Conservation (phyloP, 2,329 filamentous ascomycete genomes). For the Colletotrichum paranaense region DNA sequence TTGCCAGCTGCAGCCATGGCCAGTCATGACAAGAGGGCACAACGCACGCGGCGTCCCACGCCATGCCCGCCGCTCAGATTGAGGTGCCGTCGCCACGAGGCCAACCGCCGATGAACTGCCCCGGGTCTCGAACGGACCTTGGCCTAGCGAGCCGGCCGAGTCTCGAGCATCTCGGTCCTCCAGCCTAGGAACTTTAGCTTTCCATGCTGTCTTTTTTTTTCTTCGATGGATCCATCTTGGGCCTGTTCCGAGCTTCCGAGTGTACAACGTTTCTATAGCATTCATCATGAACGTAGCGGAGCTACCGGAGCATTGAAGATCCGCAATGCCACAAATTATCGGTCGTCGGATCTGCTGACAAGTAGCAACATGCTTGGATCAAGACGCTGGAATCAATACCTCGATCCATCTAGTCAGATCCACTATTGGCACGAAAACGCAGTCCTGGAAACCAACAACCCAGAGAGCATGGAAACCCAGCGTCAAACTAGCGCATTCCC, state of each 20-base stretch:
- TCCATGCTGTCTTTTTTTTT: not conserved
- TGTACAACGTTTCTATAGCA: not conserved
- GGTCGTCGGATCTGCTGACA: not conserved
- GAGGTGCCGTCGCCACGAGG: slow-evolving; percentile 21
- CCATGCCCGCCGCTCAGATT: not conserved
- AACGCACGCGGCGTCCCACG: not conserved
- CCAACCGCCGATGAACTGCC: slow-evolving; percentile 12
- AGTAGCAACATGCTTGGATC: not conserved
- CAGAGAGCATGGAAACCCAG: slow-evolving; percentile 9
- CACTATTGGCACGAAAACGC: slow-evolving; percentile 3
- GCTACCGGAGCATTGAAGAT: not conserved
- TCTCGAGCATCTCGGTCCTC: not conserved
- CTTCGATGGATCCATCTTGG: not conserved
- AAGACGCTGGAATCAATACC: not conserved
- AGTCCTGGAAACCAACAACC: slow-evolving; percentile 1
- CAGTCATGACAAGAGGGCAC: not conserved
- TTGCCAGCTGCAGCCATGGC: not conserved
- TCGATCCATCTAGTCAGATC: not conserved
- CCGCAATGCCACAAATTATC: not conserved
- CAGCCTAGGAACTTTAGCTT: not conserved
- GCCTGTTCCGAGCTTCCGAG: not conserved
- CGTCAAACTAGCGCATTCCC: not conserved
- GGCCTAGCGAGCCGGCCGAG: slow-evolving; percentile 4
- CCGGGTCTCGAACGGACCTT: not conserved
- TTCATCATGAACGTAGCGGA: not conserved